A percentile compares a stretch with the other conserved stretches of the same genome.
These are phyloP conservation scores for Ophiostoma pallidulum DNA, from an alignment of 2,329 filamentous ascomycete genomes.

Conservation along the genomic window DNA sequence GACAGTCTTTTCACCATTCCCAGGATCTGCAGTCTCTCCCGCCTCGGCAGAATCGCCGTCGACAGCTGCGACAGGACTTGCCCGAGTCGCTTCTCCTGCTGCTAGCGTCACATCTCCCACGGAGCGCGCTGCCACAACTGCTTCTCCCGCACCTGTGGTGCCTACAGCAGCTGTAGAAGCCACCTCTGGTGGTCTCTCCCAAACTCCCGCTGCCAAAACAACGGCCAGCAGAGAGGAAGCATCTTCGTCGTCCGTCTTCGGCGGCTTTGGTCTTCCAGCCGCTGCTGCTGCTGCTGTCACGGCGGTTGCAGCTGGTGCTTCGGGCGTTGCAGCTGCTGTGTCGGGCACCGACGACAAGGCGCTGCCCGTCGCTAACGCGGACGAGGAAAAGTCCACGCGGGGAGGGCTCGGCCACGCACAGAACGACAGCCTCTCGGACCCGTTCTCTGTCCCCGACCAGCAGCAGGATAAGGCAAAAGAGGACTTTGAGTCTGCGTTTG, in stretches of 20 bases:
- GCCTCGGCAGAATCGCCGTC: background rate
- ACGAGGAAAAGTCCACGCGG: conserved; percentile 8
- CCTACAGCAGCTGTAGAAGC: background rate
- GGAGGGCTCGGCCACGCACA: conserved; percentile 16
- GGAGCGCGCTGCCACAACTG: background rate
- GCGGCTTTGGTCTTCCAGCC: background rate
- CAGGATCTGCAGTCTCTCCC: background rate
- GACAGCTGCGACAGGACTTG: background rate
- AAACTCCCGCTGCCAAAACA: too few species aligned
- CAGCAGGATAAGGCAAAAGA: conserved; percentile 51
- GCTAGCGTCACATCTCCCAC: background rate
- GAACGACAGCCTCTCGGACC: conserved; percentile 29
- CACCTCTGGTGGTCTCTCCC: too few species aligned
- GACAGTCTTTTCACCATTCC: background rate
- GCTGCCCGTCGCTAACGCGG: background rate
- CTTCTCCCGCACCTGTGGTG: background rate
- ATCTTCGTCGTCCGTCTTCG: background rate
- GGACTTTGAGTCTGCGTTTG: conserved; percentile 80
- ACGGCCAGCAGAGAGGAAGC: background rate
- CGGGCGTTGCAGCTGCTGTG: background rate
- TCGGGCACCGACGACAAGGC: background rate
- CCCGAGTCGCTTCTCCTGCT: background rate
- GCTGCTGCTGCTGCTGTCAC: conserved; percentile 5
- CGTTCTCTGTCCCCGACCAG: conserved; percentile 44
- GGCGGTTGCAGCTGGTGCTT: conserved; percentile 2